Evolutionary conservation across 2,329 filamentous ascomycete species (phyloP).

Genomic region (Xylaria sp.): DNA sequence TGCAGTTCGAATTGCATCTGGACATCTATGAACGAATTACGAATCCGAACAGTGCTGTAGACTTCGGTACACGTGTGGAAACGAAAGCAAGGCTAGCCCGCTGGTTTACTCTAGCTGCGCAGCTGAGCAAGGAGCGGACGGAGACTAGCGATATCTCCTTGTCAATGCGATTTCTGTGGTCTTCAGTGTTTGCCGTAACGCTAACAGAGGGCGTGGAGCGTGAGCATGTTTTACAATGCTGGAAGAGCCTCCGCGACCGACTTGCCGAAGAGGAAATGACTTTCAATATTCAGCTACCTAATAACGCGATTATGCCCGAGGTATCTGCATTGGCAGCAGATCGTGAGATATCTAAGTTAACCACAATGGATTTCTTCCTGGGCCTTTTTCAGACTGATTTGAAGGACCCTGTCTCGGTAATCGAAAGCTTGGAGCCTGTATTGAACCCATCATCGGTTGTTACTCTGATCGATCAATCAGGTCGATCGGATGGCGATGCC

Average conservation of each 20-base stretch:
- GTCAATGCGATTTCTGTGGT: constrained; percentile 62
- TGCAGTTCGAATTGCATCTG: constrained; percentile 66
- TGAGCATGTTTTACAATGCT: constrained; percentile 63
- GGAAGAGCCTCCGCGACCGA: constrained; percentile 62
- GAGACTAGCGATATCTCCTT: constrained; percentile 47
- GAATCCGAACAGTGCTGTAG: constrained; percentile 61
- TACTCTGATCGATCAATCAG: constrained; percentile 36
- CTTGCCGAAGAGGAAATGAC: constrained; percentile 48
- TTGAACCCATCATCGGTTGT: constrained; percentile 72
- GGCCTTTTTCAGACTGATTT: constrained; percentile 85
- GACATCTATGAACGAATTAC: constrained; percentile 65
- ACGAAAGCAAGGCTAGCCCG: constrained; percentile 56
- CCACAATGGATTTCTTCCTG: constrained; percentile 95
- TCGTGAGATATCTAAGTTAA: constrained; percentile 87
- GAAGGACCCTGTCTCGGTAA: constrained; percentile 80
- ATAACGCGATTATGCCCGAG: constrained; percentile 88
- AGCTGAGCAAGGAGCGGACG: constrained; percentile 48
- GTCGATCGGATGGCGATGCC: constrained; percentile 29
- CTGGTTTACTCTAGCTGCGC: constrained; percentile 59
- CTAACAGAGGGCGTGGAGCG: constrained; percentile 58
- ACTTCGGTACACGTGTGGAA: constrained; percentile 54
- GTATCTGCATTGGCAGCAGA: constrained; percentile 84
- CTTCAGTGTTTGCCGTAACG: constrained; percentile 59
- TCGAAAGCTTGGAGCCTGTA: constrained; percentile 91
- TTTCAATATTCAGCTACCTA: constrained; percentile 67